Base-by-base conservation (phyloP, 78 protist species). In the Creolimax fragrantissima region DNA sequence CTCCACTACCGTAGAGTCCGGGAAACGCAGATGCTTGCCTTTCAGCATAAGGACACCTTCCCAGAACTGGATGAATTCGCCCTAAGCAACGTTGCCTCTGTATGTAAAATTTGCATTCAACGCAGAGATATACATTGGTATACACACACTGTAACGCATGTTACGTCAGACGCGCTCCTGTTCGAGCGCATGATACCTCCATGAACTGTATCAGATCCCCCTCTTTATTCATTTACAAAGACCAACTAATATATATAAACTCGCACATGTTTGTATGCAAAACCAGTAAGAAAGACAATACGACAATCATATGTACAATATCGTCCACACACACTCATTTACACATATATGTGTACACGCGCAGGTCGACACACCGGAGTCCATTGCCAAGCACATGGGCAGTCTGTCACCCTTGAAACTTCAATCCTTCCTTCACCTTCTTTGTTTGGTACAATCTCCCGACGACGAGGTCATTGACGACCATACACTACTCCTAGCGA, bases 51-150 rank as follows among this genome's bases (percentile, higher is more conserved):
- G 74, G 74, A 47, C 74, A 11, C 7, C 86, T 92, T 66, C 3
- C 94, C 94, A 11, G 95, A 95, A 43, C 86, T 96, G 39, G 74
- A 88, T 43, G 95, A 93, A 39, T 44, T 96, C 3, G 90, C 97
- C 5, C 89, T 97, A 35, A 2, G 88, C 35, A 92, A 92, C 92
- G 92, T 97, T 32, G 93, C 95, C 3, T 39, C 94, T 41, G 84
- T 95, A 47, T 47, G 74, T 47, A 24, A 11, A 24, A 7, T 47
- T 24, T 47, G 74, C 37, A 11, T 47, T n/a, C n/a, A n/a, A n/a
- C n/a, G n/a, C n/a, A 47, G 37, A 47, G 7, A 47, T 47, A 47
- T 47, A 24, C 74, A 24, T 11, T 47, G 11, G 74, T 47, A 24
- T 7, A 47, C 74, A 47, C 74, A 47, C 11, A 47, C 74, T n/a